Percentiles rank a stretch among this genome's conserved stretches.
Evolutionary conservation across 345 rosid genomes (phyloP).

Genomic region (Balakata baccata): DNA sequence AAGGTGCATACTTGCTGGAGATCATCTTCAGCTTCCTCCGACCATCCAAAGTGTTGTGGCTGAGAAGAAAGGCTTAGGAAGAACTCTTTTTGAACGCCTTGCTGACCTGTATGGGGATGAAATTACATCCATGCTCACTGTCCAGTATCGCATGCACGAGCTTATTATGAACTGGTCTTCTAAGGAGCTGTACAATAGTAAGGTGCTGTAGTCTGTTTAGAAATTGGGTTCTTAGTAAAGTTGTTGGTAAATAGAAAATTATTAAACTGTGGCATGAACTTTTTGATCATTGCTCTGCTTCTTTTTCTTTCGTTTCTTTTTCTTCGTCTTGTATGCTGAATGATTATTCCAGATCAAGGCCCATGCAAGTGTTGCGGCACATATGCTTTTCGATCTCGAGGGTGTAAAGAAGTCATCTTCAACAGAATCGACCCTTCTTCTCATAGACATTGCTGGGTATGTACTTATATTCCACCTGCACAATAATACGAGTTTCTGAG

Average conservation of each 20-base stretch:
- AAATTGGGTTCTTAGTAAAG: slow-evolving; percentile 10
- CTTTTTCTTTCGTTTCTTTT: neutral
- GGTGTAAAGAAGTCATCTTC: slow-evolving; percentile 58
- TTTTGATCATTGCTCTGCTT: neutral
- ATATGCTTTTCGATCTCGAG: slow-evolving; percentile 78
- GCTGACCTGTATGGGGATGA: slow-evolving; percentile 76
- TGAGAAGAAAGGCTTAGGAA: slow-evolving; percentile 87
- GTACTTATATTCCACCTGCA: slow-evolving; percentile 13
- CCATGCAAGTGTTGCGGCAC: slow-evolving; percentile 81
- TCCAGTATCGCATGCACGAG: slow-evolving; percentile 98
- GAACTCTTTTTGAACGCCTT: slow-evolving; percentile 90
- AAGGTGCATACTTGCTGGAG: slow-evolving; percentile 90
- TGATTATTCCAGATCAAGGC: slow-evolving; percentile 56
- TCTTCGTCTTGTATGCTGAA: neutral
- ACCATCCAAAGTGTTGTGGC: slow-evolving; percentile 93
- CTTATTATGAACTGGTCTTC: slow-evolving; percentile 98
- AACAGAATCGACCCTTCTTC: slow-evolving; percentile 80
- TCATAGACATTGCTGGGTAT: slow-evolving; percentile 83
- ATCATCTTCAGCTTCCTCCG: slow-evolving; percentile 97
- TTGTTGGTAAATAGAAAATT: neutral
- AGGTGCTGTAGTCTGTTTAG: slow-evolving; percentile 41
- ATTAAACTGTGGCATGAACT: neutral
- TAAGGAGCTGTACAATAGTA: slow-evolving; percentile 67
- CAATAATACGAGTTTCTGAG: neutral
- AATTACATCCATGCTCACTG: slow-evolving; percentile 82